phyloP scores from a whole-genome alignment of 805 yeast species.

The Grigorovia yakushimaensis region DNA sequence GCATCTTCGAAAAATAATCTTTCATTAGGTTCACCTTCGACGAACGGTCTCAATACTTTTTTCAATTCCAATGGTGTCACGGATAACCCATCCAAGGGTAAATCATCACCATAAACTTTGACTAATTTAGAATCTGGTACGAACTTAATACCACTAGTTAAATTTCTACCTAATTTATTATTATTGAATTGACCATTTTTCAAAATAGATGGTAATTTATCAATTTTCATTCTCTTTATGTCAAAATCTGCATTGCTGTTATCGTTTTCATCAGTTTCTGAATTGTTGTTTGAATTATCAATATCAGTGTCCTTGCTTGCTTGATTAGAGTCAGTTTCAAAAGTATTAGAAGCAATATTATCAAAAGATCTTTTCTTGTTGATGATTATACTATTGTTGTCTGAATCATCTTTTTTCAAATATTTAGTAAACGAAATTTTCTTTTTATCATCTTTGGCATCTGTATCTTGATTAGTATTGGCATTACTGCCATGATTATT shows the following conservation, averaged over 20 bases:
- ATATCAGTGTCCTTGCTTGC: neutral
- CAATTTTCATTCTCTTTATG: neutral
- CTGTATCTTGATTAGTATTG: neutral
- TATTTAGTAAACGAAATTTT: constrained; percentile 29
- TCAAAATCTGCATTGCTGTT: neutral
- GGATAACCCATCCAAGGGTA: constrained; percentile 22
- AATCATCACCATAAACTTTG: constrained; percentile 27
- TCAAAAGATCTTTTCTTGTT: neutral
- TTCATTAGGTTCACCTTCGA: constrained; percentile 29
- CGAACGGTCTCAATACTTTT: constrained; percentile 25
- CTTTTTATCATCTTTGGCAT: constrained; percentile 13
- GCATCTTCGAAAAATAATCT: constrained; percentile 13
- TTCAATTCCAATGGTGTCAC: constrained; percentile 24
- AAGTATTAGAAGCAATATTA: neutral
- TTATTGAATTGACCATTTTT: constrained; percentile 7
- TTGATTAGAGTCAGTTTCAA: too few species aligned
- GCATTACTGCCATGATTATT: neutral
- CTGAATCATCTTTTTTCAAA: constrained; percentile 21
- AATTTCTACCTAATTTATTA: neutral
- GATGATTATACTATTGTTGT: neutral
- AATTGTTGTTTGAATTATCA: constrained; percentile 9
- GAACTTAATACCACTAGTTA: constrained; percentile 16
- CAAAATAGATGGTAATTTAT: constrained; percentile 15
- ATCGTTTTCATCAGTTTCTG: neutral
- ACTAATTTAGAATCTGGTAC: constrained; percentile 19